phyloP scores from a whole-genome alignment of 164 flowering plant species.

The Dillenia turbinata region DNA sequence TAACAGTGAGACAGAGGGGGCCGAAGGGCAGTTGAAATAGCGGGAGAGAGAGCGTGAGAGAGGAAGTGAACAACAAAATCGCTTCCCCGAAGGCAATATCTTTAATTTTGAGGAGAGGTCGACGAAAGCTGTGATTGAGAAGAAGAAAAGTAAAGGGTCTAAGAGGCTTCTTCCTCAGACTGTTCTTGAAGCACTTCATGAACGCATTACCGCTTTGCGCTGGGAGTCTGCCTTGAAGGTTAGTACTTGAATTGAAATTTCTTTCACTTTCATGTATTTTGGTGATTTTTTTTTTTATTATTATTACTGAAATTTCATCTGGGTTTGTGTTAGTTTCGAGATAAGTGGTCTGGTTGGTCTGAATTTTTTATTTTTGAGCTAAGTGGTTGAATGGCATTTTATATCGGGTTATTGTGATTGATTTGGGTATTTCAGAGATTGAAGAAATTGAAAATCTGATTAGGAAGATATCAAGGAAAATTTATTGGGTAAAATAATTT shows the following conservation, averaged over 20 bases:
- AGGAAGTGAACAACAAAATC: slow-evolving; percentile 68
- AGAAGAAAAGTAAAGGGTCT: slow-evolving; percentile 62
- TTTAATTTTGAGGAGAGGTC: slow-evolving; percentile 74
- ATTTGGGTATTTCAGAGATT: no score
- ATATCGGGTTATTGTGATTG: no score
- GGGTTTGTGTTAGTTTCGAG: slow-evolving; percentile 31
- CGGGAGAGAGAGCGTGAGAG: slow-evolving; percentile 47
- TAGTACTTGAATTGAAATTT: not conserved
- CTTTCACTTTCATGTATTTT: not conserved
- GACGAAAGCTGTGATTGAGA: slow-evolving; percentile 83
- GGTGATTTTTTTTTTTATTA: no score
- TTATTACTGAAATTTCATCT: not conserved
- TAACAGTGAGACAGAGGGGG: not conserved
- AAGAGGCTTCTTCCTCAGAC: slow-evolving; percentile 75
- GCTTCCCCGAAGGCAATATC: slow-evolving; percentile 90
- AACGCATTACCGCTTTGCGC: slow-evolving; percentile 76
- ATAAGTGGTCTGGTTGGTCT: slow-evolving; percentile 54
- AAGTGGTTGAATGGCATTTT: no score
- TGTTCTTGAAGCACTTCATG: slow-evolving; percentile 92
- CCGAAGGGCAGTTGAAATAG: slow-evolving; percentile 5
- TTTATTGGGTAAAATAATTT: no score
- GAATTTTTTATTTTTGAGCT: no score
- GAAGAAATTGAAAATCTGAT: no score
- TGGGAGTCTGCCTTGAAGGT: slow-evolving; percentile 99
- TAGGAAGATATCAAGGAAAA: no score